Evolutionary conservation across 2,329 filamentous ascomycete genomes (phyloP).

Genomic region (Sarocladium kiliense): DNA sequence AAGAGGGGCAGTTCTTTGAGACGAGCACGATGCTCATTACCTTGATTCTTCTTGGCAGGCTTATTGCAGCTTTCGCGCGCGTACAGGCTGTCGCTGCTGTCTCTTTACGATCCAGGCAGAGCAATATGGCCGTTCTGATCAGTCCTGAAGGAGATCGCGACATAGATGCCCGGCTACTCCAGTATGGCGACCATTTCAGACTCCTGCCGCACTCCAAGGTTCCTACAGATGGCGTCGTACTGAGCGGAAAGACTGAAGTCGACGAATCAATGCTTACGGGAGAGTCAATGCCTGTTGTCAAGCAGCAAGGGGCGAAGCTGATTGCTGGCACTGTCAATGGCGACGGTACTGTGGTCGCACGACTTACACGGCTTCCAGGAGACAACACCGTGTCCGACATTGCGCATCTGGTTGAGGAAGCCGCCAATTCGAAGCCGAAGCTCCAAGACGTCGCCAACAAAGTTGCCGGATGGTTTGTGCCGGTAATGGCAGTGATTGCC

Average conservation of each 20-base stretch:
- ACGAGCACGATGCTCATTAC: constrained; percentile 57
- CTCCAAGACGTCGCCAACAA: constrained; percentile 64
- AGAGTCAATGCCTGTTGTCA: constrained; percentile 58
- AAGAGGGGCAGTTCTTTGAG: constrained; percentile 47
- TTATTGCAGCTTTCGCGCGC: constrained; percentile 44
- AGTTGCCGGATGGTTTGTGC: constrained; percentile 66
- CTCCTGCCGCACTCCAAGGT: constrained; percentile 54
- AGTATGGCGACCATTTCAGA: constrained; percentile 65
- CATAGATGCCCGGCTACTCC: constrained; percentile 62
- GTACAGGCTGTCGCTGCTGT: constrained; percentile 52
- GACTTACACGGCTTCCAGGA: constrained; percentile 55
- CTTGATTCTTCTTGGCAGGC: constrained; percentile 53
- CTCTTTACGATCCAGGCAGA: constrained; percentile 53
- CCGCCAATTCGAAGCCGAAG: constrained; percentile 62
- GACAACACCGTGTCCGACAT: constrained; percentile 71
- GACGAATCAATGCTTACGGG: constrained; percentile 78
- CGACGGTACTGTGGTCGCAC: constrained; percentile 53
- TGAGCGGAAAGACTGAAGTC: constrained; percentile 59
- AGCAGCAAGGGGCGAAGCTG: constrained; percentile 45
- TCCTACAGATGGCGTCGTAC: constrained; percentile 65
- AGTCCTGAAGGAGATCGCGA: constrained; percentile 32
- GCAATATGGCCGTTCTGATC: constrained; percentile 48
- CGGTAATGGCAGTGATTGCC: constrained; percentile 54
- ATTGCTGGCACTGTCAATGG: constrained; percentile 68
- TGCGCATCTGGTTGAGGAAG: constrained; percentile 65